Evolutionary conservation across 176 grass and related monocot genomes (phyloP).

Genomic region (Cenchrus fungigraminus): DNA sequence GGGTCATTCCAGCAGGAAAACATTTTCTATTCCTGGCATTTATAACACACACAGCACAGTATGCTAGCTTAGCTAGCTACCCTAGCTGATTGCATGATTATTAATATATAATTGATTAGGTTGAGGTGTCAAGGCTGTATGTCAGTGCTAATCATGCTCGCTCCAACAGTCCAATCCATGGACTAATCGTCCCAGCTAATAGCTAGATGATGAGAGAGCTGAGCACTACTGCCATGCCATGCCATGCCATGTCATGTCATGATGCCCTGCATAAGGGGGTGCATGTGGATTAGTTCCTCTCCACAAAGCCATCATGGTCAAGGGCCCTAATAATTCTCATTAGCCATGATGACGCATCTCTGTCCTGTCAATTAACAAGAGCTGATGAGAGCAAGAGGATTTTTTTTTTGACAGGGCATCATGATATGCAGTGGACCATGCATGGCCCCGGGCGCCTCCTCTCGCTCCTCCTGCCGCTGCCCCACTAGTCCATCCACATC

Average conservation of each 20-base stretch:
- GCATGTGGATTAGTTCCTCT: conserved; percentile 54
- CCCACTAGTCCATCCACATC: conserved; percentile 18
- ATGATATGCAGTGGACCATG: neutral
- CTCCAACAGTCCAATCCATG: conserved; percentile 31
- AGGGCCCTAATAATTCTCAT: conserved; percentile 45
- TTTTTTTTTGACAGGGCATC: neutral
- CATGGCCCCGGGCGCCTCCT: neutral
- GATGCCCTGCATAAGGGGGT: conserved; percentile 28
- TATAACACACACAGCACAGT: too few species aligned
- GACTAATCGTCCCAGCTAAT: neutral
- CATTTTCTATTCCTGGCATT: neutral
- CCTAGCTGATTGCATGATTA: conserved; percentile 12
- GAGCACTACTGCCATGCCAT: conserved; percentile 22
- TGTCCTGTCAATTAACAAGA: neutral
- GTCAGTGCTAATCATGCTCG: conserved; percentile 44
- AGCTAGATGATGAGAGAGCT: neutral
- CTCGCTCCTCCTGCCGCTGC: neutral
- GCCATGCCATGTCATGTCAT: conserved; percentile 38
- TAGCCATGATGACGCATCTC: conserved; percentile 32
- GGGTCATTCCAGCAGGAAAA: neutral
- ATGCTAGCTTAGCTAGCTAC: neutral
- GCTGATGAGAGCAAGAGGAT: neutral
- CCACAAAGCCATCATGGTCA: conserved; percentile 40
- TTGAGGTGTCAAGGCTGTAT: conserved; percentile 28
- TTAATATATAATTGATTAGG: conserved; percentile 15